Conservation (phyloP, 805 yeast genomes). For the Myxozyma melibiosi region DNA sequence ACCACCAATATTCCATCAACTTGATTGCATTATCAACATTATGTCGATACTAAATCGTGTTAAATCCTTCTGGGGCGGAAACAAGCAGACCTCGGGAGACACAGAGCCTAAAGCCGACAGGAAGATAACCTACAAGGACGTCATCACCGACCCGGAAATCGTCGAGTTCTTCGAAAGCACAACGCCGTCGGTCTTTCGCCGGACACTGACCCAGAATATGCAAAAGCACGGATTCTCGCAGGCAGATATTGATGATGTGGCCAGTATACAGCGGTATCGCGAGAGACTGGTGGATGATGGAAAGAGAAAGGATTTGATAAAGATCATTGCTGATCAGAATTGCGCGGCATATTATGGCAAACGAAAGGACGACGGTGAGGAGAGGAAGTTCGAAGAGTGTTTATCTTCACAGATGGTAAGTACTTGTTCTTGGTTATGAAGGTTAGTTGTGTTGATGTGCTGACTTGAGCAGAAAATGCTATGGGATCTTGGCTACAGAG, state of each 20-base stretch:
- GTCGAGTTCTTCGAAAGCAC: slow-evolving; percentile 13
- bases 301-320: not conserved
- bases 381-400: slow-evolving; percentile 9
- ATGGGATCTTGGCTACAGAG: slow-evolving; percentile 17
- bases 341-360: slow-evolving; percentile 8
- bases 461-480: slow-evolving; percentile 15
- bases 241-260: not conserved
- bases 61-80: no score
- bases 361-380: not conserved
- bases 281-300: slow-evolving; percentile 2
- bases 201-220: not conserved
- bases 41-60: no score
- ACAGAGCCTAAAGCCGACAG: not conserved
- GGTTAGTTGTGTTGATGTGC: no score
- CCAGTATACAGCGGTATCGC: not conserved
- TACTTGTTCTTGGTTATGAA: not conserved
- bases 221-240: slow-evolving; percentile 6
- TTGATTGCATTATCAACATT: no score
- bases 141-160: slow-evolving; percentile 16
- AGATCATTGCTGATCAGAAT: slow-evolving; percentile 8
- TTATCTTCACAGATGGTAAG: slow-evolving; percentile 10
- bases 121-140: not conserved
- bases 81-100: not conserved
- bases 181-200: slow-evolving; percentile 20
- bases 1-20: no score